Evolutionary conservation across 306 rosid species (phyloP), one percentile per base, ranked within the genome.

Genomic region (Sophora flavescens): DNA sequence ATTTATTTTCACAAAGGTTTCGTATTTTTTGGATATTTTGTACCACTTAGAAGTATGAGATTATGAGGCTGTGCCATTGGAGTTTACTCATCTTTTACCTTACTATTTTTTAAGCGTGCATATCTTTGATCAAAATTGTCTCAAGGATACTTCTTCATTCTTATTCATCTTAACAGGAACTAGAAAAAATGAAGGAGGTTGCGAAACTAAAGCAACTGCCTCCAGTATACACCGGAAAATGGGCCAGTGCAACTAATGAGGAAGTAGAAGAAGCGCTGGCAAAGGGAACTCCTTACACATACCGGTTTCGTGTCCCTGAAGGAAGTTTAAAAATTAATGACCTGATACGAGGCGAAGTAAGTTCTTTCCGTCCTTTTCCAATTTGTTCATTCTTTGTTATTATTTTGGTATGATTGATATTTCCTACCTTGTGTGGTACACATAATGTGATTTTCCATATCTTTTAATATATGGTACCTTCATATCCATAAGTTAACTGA

Each of bases 111-210:
- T 14, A 74, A 52, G 26, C 67, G 36, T 66, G 51, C 30, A 5
- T 61, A 11, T 79, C 6, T 11, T 64, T 14, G 6, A 51, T 70
- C 4, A 15, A 32, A 42, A 14, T 63, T 42, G 48, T 51, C 62
- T 60, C 36, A 10, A 64, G 28, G 15, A 33, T 69, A 2, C 35
- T 76, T 76, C 50, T 61, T 36, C 45, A 22, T 61, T 22, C 68
- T 36, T 32, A 35, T 79, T 82, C 42, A 50, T 76, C 59, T 70
- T 58, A 16, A 53, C 73, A 95, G 99, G 99, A 95, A 72, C 83
- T 95, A 15, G 98, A 92, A 79, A 88, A 85, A 82, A 96, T 91
- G 99, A 96, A 92, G 93, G 96, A 92, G 83, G 82, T 84, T 68
- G 96, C 97, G 41, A 91, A 89, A 68, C 77, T 86, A 72, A 81